Evolutionary conservation across 75 land plant species (phyloP).

Genomic region (Selaginella moellendorffii): DNA sequence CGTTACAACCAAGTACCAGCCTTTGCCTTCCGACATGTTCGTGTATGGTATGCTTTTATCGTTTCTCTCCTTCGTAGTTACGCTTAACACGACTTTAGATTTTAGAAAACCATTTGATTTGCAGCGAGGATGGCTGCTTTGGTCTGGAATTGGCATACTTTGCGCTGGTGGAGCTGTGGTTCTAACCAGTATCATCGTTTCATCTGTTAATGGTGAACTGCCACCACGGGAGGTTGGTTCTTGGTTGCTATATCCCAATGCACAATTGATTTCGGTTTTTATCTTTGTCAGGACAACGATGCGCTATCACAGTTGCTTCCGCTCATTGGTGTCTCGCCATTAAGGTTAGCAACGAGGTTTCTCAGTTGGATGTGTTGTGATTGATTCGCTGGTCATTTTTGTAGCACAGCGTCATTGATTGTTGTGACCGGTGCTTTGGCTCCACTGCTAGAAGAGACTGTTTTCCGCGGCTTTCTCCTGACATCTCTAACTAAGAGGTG

Average conservation of each 20-base stretch:
- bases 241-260: neutral
- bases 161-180: slow-evolving; percentile 49
- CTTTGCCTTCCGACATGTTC: slow-evolving; percentile 23
- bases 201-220: slow-evolving; percentile 43
- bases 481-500: slow-evolving; percentile 94
- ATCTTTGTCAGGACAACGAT: slow-evolving; percentile 33
- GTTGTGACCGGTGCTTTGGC: slow-evolving; percentile 86
- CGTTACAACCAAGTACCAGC: slow-evolving; percentile 17
- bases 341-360: slow-evolving; percentile 37
- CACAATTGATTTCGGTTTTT: neutral
- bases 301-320: slow-evolving; percentile 75
- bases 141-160: slow-evolving; percentile 61
- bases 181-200: slow-evolving; percentile 35
- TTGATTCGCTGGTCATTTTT: slow-evolving; percentile 12
- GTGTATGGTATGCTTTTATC: slow-evolving; percentile 14
- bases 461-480: slow-evolving; percentile 88
- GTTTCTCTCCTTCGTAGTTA: neutral
- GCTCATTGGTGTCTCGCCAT: slow-evolving; percentile 68
- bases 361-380: no score
- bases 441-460: slow-evolving; percentile 82
- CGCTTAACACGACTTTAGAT: slow-evolving; percentile 40
- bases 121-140: slow-evolving; percentile 73
- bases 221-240: slow-evolving; percentile 68
- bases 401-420: slow-evolving; percentile 66
- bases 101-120: slow-evolving; percentile 56